phyloP scores from a whole-genome alignment of 441 rosid genomes.

The Pelargonium cotyledonis region DNA sequence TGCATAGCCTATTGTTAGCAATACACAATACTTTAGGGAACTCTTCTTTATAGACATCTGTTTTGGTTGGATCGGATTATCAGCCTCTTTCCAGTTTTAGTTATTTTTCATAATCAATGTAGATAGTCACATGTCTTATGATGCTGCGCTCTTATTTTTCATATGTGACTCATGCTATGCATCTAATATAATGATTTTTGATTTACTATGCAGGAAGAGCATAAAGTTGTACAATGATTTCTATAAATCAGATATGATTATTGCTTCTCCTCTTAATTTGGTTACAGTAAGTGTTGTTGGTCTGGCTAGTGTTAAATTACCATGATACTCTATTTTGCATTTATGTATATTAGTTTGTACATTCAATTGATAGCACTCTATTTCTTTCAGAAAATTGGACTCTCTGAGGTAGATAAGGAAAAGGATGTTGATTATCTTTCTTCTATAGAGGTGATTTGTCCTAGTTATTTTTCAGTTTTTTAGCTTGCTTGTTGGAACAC shows the following conservation, averaged over 20 bases:
- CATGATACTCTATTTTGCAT: not conserved
- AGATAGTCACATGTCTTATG: not conserved
- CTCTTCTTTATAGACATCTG: not conserved
- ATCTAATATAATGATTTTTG: not conserved
- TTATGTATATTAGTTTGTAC: conserved; percentile 9
- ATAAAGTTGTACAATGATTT: conserved; percentile 77
- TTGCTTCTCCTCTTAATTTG: conserved; percentile 84
- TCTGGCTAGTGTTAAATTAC: conserved; percentile 1
- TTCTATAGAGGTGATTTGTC: conserved; percentile 68
- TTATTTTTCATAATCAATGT: not conserved
- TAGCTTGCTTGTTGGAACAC: conserved; percentile 15
- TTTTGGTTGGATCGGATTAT: not conserved
- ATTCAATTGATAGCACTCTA: conserved; percentile 13
- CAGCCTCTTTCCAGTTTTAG: not conserved
- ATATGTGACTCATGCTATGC: not conserved
- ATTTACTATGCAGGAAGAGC: conserved; percentile 54
- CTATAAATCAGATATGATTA: conserved; percentile 81
- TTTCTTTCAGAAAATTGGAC: conserved; percentile 61
- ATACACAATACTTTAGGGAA: not conserved
- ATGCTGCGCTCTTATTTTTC: not conserved
- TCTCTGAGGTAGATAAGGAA: conserved; percentile 58
- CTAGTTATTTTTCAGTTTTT: conserved; percentile 4
- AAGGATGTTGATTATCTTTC: conserved; percentile 78
- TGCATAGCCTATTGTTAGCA: not conserved
- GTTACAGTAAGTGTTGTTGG: conserved; percentile 43